Evolutionary conservation across 192 early-diverging fungal genomes (phyloP), one percentile per base, ranked within the genome.

Genomic region (Chytriomyces sp.): DNA sequence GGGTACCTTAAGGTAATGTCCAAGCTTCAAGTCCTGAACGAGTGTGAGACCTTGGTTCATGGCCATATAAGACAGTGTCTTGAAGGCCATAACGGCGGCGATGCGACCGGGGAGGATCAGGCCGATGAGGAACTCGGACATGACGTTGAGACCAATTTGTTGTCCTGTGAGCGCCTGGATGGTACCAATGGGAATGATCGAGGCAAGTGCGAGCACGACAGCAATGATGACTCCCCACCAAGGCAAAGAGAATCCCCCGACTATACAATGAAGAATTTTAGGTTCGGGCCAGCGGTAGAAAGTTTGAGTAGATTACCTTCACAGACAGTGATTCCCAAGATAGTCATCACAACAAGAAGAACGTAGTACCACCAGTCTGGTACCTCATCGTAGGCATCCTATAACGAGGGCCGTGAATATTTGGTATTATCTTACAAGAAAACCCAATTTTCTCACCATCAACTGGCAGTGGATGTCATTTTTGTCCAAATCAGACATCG

Each of bases 101-200:
- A 91, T 87, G 60, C 93, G 78, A 26, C 93, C 93, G 3, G 93
- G 91, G 52, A 90, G 76, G 2, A 91, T 82, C 52, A 90, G 90
- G 70, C 94, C 94, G 52, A 91, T 90, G 63, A 94, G 85, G 68
- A 93, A 90, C 81, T 96, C 91, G 38, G 91, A 92, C 32, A 94
- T 85, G 56, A 96, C 88, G 80, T 94, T 96, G 38, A 96, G 80
- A 44, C 89, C 90, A 22, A 92, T 85, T 59, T 89, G 86, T 65
- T 86, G 84, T 73, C 94, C 94, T 19, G 92, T 88, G n/a, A 94
- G 82, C 5, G 83, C 89, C 28, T 90, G 91, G 64, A 96, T 88
- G 31, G 93, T 90, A 72, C 92, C 94, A 33, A 96, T 88, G 7
- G 78, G 78, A 14, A 76, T 25, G 28, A 80, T 53, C 30, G 65